Base-by-base conservation (phyloP, 176 grass and related monocot genomes). In the Microstegium vimineum region DNA sequence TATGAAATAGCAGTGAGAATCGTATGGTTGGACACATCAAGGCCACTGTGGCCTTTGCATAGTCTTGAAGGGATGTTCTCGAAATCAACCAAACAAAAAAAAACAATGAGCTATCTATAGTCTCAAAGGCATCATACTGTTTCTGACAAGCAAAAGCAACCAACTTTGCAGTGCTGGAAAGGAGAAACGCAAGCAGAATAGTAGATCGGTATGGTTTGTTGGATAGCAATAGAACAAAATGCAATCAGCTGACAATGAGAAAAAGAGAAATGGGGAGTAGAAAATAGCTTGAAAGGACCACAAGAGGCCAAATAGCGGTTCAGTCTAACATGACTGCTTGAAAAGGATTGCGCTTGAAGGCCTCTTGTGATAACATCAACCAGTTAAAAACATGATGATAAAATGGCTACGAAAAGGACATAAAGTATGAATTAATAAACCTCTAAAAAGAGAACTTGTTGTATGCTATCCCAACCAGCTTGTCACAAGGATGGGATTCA, bases 131-230 rank as follows among this genome's bases (percentile, higher is more conserved):
- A 75, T 45, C 47, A 46, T 46, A 60, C n/a, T 59, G 47, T 73
- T 66, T 73, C 75, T 65, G 71, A 77, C 87, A 77, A 70, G 64
- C 71, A 76, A 89, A 85, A 42, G 64, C 76, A 34, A 85, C 64
- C 41, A 85, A 85, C 76, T 81, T 89, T 77, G 87, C 77, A 71
- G 52, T 9, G 64, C 87, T 81, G 82, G 77, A 85, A 89, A 81
- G 77, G 57, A 32, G 30, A 41, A 51, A 62, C 69, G 18, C 23
- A 70, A 81, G 25, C 33, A 85, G 40, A 52, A 27, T 15, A 81
- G 25, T 27, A 76, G 40, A 52, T 16, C 11, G 43, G 28, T 33
- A 63, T 36, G 43, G 69, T 64, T 69, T 71, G 22, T 81, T 64
- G 17, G 71, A 76, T 62, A 81, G 51, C 25, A 31, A 89, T 63